Evolutionary conservation across 176 grass and related monocot genomes (phyloP).

Genomic region (Pontederia paniculata): DNA sequence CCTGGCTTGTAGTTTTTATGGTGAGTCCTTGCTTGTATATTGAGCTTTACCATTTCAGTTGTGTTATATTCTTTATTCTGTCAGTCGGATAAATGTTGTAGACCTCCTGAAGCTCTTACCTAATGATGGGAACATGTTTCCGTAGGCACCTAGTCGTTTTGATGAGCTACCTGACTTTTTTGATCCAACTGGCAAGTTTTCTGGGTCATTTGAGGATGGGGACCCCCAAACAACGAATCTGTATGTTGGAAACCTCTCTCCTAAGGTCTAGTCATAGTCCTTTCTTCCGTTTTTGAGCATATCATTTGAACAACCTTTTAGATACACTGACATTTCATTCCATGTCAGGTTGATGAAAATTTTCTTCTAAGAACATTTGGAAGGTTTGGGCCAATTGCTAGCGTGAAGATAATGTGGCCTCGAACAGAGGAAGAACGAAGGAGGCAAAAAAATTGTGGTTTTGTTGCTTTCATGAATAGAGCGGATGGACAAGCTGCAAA

Average conservation of each 20-base stretch:
- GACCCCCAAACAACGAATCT: conserved; percentile 99
- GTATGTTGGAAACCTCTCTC: conserved; percentile 94
- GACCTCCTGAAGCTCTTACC: too few relatives aligned
- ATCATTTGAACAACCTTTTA: conserved; percentile 6
- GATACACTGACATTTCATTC: conserved; percentile 10
- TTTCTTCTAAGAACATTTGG: conserved; percentile 98
- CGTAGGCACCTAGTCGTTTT: conserved; percentile 70
- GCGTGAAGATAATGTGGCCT: conserved; percentile 99
- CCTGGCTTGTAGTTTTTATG: too few relatives aligned
- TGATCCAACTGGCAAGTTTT: conserved; percentile 69
- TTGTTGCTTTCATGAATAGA: conserved; percentile 99
- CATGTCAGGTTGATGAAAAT: conserved; percentile 88
- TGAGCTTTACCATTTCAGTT: too few relatives aligned
- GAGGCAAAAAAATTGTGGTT: conserved; percentile 95
- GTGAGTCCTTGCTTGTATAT: too few relatives aligned
- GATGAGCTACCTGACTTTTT: conserved; percentile 87
- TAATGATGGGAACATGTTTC: background rate
- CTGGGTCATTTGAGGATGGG: conserved; percentile 92
- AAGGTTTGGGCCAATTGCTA: conserved; percentile 95
- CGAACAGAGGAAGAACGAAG: conserved; percentile 92
- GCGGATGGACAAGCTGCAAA: conserved; percentile 89
- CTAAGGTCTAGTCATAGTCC: conserved; percentile 39
- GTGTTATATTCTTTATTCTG: too few relatives aligned
- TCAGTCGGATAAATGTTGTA: too few relatives aligned
- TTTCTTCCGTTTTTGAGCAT: conserved; percentile 8